Base-by-base conservation (phyloP, 2,329 filamentous ascomycete genomes). In the Cladosporium sp. region DNA sequence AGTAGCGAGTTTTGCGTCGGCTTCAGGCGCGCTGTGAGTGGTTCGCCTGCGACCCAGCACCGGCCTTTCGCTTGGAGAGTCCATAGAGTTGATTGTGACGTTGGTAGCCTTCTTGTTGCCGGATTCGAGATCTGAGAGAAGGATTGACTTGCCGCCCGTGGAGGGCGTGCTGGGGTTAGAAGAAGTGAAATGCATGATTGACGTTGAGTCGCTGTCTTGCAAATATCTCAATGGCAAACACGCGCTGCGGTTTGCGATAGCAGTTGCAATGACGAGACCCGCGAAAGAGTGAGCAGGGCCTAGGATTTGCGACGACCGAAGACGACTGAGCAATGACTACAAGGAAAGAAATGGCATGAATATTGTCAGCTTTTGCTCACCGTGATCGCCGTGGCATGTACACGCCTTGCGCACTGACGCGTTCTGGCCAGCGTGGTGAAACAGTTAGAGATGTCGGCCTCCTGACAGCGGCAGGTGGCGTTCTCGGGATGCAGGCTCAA, bases 11-110 rank as follows among this genome's bases (percentile, higher is more conserved):
- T 54, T 47, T 5, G 67, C 66, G 24, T 65, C 66, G 44, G 68
- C 68, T 14, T 59, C 68, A 14, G 68, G 60, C 10, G 66, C 62
- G 38, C 55, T 67, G 34, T 68, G 66, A 14, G 68, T 67, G 14
- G 70, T 72, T 63, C 67, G 68, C 51, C 71, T 34, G 58, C 69
- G 65, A 34, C 71, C 69, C 34, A 69, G 67, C 28, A 73, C 64
- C 12, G 70, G 69, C 14, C 71, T 65, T 49, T 67, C 65, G 28
- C 59, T 65, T 26, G 65, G 62, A 5, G 64, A 60, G 44, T 69
- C 70, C 32, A 70, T 41, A 21, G 68, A 69, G 21, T 63, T 66
- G 47, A 71, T 57, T 18, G 68, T 67, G 18, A 70, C 36, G 24
- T 54, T 68, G 26, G 65, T 41, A 2, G 59, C 36, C n/a, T 51